Evolutionary conservation across 768 basidiomycete genomes (phyloP).

Genomic region (Cyathus striatus): DNA sequence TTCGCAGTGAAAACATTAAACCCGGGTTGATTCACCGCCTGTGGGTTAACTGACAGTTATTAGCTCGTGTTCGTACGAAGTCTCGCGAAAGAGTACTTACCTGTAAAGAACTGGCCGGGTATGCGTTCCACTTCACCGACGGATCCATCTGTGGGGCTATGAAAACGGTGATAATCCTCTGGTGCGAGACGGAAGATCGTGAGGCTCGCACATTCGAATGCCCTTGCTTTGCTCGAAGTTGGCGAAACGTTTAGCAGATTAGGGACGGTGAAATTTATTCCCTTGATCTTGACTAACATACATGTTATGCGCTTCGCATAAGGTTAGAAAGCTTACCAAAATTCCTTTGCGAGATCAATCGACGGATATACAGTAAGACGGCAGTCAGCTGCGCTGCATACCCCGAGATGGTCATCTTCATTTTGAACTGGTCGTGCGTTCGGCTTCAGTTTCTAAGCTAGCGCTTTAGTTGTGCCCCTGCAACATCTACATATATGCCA

Average conservation of each 20-base stretch:
- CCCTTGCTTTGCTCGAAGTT: slow-evolving; percentile 31
- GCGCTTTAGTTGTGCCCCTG: background rate
- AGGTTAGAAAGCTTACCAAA: slow-evolving; percentile 54
- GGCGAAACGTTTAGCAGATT: slow-evolving; percentile 45
- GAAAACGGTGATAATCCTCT: slow-evolving; percentile 79
- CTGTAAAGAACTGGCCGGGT: slow-evolving; percentile 58
- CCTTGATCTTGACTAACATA: slow-evolving; percentile 51
- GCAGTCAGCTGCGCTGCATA: slow-evolving; percentile 71
- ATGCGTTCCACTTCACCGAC: slow-evolving; percentile 40
- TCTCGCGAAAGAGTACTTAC: slow-evolving; percentile 18
- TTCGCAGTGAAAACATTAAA: slow-evolving; percentile 67
- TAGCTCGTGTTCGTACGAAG: background rate
- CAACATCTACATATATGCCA: background rate
- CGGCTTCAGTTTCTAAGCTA: slow-evolving; percentile 44
- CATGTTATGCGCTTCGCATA: background rate
- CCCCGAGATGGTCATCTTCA: slow-evolving; percentile 39
- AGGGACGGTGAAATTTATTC: slow-evolving; percentile 62
- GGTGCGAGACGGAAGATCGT: slow-evolving; percentile 78
- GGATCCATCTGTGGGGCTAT: slow-evolving; percentile 58
- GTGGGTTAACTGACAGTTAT: slow-evolving; percentile 78
- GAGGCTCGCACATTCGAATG: slow-evolving; percentile 42
- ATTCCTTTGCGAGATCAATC: slow-evolving; percentile 52
- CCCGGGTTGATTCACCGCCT: slow-evolving; percentile 63
- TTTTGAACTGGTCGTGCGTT: slow-evolving; percentile 59
- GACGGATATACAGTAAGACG: slow-evolving; percentile 65